Conservation (phyloP, 495 filamentous ascomycete species). For the Penicillium mononematosum region DNA sequence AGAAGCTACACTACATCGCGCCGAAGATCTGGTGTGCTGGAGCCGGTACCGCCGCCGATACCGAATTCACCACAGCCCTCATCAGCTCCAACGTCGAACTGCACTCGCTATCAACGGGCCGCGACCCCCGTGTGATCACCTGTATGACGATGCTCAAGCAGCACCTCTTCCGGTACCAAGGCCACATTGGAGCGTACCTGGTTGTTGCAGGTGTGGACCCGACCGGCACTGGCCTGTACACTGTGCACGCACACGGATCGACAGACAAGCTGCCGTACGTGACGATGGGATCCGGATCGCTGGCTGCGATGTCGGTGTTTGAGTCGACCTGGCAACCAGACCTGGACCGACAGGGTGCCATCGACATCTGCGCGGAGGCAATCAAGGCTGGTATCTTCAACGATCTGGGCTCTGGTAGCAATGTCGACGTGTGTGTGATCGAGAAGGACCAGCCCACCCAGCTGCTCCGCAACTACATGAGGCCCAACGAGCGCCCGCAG, state of each 20-base stretch:
- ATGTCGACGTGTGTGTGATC: slow-evolving; percentile 96
- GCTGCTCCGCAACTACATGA: slow-evolving; percentile 85
- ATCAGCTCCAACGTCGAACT: slow-evolving; percentile 98
- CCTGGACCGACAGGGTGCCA: slow-evolving; percentile 75
- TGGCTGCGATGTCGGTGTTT: slow-evolving; percentile 98
- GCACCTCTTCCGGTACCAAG: slow-evolving; percentile 97
- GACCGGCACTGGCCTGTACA: slow-evolving; percentile 93
- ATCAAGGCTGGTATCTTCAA: slow-evolving; percentile 99
- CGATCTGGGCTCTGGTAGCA: slow-evolving; percentile 93
- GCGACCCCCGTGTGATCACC: slow-evolving; percentile 94
- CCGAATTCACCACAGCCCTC: slow-evolving; percentile 97
- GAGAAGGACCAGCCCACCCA: slow-evolving; percentile 85
- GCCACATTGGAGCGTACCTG: slow-evolving; percentile 96
- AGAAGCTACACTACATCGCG: slow-evolving; percentile 98
- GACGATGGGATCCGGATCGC: slow-evolving; percentile 94
- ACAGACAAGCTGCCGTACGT: slow-evolving; percentile 99
- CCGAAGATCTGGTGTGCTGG: slow-evolving; percentile 99
- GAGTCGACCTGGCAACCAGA: slow-evolving; percentile 91
- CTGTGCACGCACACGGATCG: slow-evolving; percentile 96
- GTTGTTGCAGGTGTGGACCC: slow-evolving; percentile 98
- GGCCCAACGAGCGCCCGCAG: slow-evolving; percentile 83
- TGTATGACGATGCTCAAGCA: slow-evolving; percentile 99
- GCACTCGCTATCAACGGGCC: slow-evolving; percentile 90
- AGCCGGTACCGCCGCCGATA: slow-evolving; percentile 96
- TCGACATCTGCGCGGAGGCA: slow-evolving; percentile 78